These are phyloP conservation scores for Xylariomycetidae sp. DNA, from an alignment of 2,329 filamentous ascomycete species.

Conservation along the genomic window DNA sequence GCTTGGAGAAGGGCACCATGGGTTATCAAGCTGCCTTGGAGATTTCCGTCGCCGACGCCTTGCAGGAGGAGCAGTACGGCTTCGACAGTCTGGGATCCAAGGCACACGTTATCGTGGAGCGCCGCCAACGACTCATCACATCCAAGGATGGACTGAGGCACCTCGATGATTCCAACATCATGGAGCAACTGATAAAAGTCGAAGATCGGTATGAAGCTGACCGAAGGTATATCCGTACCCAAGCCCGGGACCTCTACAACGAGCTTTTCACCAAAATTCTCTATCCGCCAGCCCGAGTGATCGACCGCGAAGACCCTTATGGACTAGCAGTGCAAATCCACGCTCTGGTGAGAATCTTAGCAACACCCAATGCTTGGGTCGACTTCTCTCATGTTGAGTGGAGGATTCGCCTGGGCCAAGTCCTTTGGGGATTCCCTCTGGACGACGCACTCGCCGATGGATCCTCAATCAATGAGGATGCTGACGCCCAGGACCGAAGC, in stretches of 20 bases:
- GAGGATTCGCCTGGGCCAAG: constrained; percentile 66
- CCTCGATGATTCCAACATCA: constrained; percentile 50
- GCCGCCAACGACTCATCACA: constrained; percentile 51
- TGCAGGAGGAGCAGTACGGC: constrained; percentile 57
- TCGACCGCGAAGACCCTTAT: constrained; percentile 53
- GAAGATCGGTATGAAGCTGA: constrained; percentile 50
- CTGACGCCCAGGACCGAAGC: constrained; percentile 43
- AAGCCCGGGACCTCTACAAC: constrained; percentile 53
- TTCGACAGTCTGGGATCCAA: constrained; percentile 51
- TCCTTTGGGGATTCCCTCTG: constrained; percentile 56
- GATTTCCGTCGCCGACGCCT: constrained; percentile 56
- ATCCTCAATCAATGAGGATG: constrained; percentile 43
- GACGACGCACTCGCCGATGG: constrained; percentile 49
- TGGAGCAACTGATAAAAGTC: constrained; percentile 53
- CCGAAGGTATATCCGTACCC: constrained; percentile 41
- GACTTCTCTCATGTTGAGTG: constrained; percentile 71
- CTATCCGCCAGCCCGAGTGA: constrained; percentile 48
- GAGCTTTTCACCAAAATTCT: constrained; percentile 57
- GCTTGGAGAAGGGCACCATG: constrained; percentile 63
- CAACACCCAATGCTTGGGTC: constrained; percentile 62
- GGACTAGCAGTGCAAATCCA: constrained; percentile 65
- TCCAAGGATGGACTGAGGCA: constrained; percentile 44
- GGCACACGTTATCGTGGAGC: constrained; percentile 48
- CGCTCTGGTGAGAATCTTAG: constrained; percentile 59
- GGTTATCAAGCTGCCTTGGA: constrained; percentile 65